These are phyloP conservation scores for Fusarium dlaminii DNA, from an alignment of 2,329 filamentous ascomycete species.

Conservation along the genomic window DNA sequence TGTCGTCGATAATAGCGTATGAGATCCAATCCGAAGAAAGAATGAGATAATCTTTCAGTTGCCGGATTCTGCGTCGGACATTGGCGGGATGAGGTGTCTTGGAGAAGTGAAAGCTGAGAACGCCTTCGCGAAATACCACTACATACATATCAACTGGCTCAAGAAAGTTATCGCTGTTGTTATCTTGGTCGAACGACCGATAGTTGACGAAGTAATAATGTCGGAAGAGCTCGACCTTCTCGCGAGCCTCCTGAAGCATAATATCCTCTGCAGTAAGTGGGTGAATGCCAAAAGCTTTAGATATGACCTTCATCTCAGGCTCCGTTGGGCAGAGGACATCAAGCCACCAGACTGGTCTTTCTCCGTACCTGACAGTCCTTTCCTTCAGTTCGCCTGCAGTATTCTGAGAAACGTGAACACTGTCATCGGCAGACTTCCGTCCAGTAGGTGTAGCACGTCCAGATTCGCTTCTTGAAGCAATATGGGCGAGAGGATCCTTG, in stretches of 20 bases:
- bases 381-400: constrained; percentile 37
- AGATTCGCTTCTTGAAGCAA: constrained; percentile 49
- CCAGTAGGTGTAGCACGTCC: constrained; percentile 59
- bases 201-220: constrained; percentile 99
- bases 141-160: constrained; percentile 98
- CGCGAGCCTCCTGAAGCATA: constrained; percentile 94
- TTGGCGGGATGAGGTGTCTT: constrained; percentile 96
- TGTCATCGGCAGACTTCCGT: constrained; percentile 50
- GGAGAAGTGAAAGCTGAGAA: constrained; percentile 97
- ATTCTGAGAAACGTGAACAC: constrained; percentile 26
- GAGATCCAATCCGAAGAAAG: constrained; percentile 97
- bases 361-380: constrained; percentile 71
- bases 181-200: constrained; percentile 95
- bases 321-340: constrained; percentile 92
- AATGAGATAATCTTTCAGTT: constrained; percentile 92
- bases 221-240: constrained; percentile 97
- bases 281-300: constrained; percentile 94
- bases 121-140: constrained; percentile 93
- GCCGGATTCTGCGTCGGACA: constrained; percentile 90
- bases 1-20: constrained; percentile 97
- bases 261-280: constrained; percentile 96
- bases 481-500: constrained; percentile 45
- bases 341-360: constrained; percentile 95
- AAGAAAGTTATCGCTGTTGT: constrained; percentile 86
- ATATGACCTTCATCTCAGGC: constrained; percentile 92